phyloP scores from a whole-genome alignment of 1,284 basidiomycete genomes.

The Ceraceosorus bombacis region DNA sequence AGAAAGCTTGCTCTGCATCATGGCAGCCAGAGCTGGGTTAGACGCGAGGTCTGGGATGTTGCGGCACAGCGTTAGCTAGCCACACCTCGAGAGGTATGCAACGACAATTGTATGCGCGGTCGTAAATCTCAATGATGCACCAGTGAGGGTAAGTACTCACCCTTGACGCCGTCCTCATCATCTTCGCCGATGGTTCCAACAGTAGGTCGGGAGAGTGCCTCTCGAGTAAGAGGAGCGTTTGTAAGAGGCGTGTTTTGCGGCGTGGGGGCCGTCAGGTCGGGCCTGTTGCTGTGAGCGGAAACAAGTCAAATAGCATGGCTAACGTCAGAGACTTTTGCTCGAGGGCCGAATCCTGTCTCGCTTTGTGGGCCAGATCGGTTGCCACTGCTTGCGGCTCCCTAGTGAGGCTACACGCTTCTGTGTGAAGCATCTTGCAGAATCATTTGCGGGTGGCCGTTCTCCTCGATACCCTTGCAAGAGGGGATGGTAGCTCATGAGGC shows the following conservation, averaged over 20 bases:
- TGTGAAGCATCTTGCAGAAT: background rate
- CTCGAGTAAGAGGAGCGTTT: conserved; percentile 62
- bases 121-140: background rate
- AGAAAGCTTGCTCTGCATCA: conserved; percentile 55
- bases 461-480: background rate
- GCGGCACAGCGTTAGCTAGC: background rate
- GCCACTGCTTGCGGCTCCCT: background rate
- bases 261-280: conserved; percentile 58
- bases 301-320: background rate
- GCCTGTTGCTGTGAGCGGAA: conserved; percentile 22
- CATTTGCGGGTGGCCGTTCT: background rate
- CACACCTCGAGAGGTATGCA: background rate
- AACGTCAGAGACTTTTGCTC: background rate
- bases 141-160: background rate
- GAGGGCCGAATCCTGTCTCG: no score
- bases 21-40: conserved; percentile 47
- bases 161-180: conserved; percentile 26
- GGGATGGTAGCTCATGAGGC: no score
- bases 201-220: conserved; percentile 58
- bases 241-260: conserved; percentile 73
- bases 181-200: conserved; percentile 47
- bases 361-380: background rate
- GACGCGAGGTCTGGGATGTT: background rate
- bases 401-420: background rate
- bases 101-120: background rate